A percentile compares a stretch with the other conserved stretches of the same genome.
phyloP scores from a whole-genome alignment of 2,329 filamentous ascomycete genomes.

The Teratosphaeria destructans region DNA sequence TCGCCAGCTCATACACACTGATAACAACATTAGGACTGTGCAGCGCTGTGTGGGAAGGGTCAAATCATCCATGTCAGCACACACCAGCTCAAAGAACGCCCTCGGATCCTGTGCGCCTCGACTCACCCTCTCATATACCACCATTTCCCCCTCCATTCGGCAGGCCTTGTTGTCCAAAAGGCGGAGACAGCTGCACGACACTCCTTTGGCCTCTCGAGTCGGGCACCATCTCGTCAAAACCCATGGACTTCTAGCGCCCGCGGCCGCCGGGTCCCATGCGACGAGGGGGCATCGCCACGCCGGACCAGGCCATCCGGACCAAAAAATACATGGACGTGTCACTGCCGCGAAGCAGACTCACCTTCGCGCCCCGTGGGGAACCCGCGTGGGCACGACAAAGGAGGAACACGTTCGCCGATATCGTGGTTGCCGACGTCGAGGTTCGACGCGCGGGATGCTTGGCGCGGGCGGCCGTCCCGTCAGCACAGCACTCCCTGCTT shows the following conservation, averaged over 20 bases:
- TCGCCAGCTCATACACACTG: not conserved
- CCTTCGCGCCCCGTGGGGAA: not conserved
- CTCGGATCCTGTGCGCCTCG: not conserved
- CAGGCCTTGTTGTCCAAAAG: not conserved
- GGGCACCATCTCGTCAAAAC: not conserved
- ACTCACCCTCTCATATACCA: not conserved
- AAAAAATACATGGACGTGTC: not conserved
- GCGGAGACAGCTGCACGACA: not conserved
- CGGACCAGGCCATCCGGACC: not conserved
- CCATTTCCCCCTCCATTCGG: not conserved
- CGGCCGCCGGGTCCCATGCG: not conserved
- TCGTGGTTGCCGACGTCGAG: not conserved
- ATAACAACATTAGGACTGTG: too few relatives aligned
- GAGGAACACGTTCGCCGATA: not conserved
- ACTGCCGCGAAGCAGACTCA: too few relatives aligned
- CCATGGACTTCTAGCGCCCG: not conserved
- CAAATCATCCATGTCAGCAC: too few relatives aligned
- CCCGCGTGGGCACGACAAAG: not conserved
- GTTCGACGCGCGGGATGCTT: not conserved
- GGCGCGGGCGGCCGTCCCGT: not conserved
- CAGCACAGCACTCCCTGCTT: not conserved
- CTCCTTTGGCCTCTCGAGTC: not conserved
- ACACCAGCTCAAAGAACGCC: too few relatives aligned
- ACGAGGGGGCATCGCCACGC: not conserved
- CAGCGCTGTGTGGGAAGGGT: too few relatives aligned